phyloP scores from a whole-genome alignment of 768 basidiomycete genomes.

The Glaciozyma martinii region DNA sequence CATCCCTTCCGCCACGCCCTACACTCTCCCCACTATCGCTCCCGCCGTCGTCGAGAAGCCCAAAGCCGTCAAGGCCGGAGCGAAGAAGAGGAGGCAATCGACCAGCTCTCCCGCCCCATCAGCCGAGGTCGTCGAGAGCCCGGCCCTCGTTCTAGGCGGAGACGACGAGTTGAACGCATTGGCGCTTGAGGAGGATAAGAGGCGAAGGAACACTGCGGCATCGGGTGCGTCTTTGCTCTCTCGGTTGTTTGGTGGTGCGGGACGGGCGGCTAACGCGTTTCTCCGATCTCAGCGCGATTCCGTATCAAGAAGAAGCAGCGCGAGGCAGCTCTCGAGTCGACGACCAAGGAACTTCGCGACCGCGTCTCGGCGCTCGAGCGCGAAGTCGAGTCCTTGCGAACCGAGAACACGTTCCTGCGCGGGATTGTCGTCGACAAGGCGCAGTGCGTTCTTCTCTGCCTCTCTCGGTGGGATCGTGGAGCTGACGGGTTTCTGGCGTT shows the following conservation, averaged over 20 bases:
- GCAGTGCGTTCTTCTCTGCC: no score
- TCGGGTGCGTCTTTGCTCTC: constrained; percentile 44
- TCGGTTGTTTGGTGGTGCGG: not conserved
- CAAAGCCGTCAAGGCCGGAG: constrained; percentile 12
- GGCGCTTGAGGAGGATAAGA: constrained; percentile 71
- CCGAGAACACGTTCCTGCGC: constrained; percentile 89
- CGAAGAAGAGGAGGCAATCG: constrained; percentile 37
- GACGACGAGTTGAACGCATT: constrained; percentile 36
- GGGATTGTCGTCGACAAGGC: constrained; percentile 59
- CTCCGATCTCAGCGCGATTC: constrained; percentile 53
- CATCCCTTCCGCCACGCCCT: no score
- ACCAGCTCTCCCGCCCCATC: constrained; percentile 8
- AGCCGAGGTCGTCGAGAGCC: not conserved
- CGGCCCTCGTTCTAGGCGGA: not conserved
- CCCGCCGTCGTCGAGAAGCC: not conserved
- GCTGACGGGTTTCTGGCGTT: no score
- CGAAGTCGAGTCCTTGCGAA: constrained; percentile 76
- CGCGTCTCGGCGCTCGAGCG: constrained; percentile 74
- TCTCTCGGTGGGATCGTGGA: no score
- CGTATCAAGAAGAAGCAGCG: constrained; percentile 93
- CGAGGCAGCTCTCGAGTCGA: constrained; percentile 75
- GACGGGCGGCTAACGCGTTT: not conserved
- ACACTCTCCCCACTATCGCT: not conserved
- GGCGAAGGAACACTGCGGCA: constrained; percentile 85
- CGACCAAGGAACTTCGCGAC: constrained; percentile 71